Conservation (phyloP, 495 filamentous ascomycete genomes). For the Sphaerosporella brunnea region DNA sequence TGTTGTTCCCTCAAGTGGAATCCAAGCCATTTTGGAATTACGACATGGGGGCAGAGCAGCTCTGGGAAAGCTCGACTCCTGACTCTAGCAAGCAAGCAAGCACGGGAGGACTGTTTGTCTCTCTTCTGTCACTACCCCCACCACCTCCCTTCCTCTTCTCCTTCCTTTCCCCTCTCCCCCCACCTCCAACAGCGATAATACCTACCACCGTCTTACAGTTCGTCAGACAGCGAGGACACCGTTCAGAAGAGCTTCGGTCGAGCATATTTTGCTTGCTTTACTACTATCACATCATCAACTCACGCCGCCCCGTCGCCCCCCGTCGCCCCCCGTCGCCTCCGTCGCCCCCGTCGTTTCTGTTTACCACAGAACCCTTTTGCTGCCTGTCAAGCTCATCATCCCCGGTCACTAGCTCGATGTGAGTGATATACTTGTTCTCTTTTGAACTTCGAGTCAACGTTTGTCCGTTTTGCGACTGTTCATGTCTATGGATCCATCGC, state of each 20-base stretch:
- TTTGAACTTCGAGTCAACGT: not conserved
- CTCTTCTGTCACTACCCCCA: not conserved
- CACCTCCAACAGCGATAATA: constrained; percentile 1
- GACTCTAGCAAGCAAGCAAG: no score
- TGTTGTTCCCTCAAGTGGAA: no score
- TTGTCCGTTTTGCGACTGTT: no score
- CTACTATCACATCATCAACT: not conserved
- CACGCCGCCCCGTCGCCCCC: not conserved
- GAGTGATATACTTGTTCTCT: constrained; percentile 1
- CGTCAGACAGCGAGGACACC: constrained; percentile 6
- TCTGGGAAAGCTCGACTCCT: not conserved
- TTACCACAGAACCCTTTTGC: no score
- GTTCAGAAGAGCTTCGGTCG: constrained; percentile 2
- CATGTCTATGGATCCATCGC: no score
- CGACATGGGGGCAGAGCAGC: not conserved
- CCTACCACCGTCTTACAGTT: not conserved
- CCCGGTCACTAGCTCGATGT: constrained; percentile 3
- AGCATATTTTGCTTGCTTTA: constrained; percentile 2
- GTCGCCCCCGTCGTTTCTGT: no score
- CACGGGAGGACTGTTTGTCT: no score
- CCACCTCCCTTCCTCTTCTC: not conserved
- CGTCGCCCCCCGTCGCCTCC: not conserved
- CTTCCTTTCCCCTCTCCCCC: not conserved
- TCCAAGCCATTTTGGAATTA: constrained; percentile 3
- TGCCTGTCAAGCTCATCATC: not conserved